Conservation (phyloP, 345 rosid species). For the Crucihimalaya himalaica region DNA sequence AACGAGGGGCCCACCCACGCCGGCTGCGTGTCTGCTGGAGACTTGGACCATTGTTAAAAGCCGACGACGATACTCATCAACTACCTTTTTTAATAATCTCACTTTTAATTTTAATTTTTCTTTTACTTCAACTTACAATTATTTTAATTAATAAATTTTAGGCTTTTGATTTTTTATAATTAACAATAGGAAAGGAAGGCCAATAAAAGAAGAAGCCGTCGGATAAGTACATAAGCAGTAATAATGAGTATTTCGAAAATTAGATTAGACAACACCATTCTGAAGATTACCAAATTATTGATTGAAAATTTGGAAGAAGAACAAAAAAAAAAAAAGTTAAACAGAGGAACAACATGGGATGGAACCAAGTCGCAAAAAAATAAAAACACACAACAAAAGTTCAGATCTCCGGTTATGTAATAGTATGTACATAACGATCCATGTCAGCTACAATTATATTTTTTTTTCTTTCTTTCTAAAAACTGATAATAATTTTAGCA, state of each 20-base stretch:
- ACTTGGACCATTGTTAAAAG: slow-evolving; percentile 26
- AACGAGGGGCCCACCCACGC: slow-evolving; percentile 30
- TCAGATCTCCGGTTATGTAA: slow-evolving; percentile 40
- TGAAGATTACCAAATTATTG: slow-evolving; percentile 29
- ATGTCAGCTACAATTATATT: slow-evolving; percentile 40
- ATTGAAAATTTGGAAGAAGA: slow-evolving; percentile 28
- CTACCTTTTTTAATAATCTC: background rate
- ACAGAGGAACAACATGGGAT: slow-evolving; percentile 35
- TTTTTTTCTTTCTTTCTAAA: slow-evolving; percentile 6
- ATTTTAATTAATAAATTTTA: background rate
- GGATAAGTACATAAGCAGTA: background rate
- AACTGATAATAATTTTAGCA: slow-evolving; percentile 21
- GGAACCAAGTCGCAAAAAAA: slow-evolving; percentile 44
- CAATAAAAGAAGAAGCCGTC: background rate
- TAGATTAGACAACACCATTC: background rate
- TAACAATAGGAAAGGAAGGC: background rate
- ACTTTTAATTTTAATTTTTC: background rate
- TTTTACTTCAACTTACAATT: background rate
- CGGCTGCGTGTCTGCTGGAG: slow-evolving; percentile 54
- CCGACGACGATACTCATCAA: slow-evolving; percentile 29
- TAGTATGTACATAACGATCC: slow-evolving; percentile 43
- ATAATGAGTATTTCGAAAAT: background rate
- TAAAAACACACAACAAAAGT: slow-evolving; percentile 34
- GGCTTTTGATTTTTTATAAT: background rate
- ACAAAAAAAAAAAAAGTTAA: background rate